These are phyloP conservation scores for Castanea mollissima DNA, from an alignment of 306 rosid genomes.

Conservation along the genomic window DNA sequence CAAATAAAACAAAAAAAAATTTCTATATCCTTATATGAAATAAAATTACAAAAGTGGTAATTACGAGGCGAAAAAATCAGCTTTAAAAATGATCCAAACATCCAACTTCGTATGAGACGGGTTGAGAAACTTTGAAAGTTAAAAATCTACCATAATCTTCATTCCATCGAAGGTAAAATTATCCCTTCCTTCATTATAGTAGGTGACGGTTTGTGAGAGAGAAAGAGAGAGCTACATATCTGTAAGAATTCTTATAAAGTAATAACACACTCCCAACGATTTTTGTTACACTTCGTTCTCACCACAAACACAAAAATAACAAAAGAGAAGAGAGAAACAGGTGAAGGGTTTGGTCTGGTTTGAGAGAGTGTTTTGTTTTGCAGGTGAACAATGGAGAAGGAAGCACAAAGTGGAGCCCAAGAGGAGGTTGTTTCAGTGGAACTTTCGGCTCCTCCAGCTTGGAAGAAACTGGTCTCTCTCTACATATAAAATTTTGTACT, in stretches of 20 bases:
- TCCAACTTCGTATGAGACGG: neutral
- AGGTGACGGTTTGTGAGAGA: conserved; percentile 13
- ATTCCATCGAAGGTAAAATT: conserved; percentile 8
- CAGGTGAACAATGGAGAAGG: conserved; percentile 30
- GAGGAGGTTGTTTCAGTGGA: conserved; percentile 69
- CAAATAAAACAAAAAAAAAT: no score
- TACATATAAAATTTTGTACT: neutral
- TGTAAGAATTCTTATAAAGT: neutral
- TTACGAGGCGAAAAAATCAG: neutral
- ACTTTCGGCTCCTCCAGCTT: conserved; percentile 86
- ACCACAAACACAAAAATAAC: neutral
- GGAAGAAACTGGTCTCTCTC: conserved; percentile 81
- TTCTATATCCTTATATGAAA: no score
- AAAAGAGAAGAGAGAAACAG: neutral
- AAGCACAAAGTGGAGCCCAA: conserved; percentile 30
- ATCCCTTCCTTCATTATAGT: neutral
- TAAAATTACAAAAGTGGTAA: neutral
- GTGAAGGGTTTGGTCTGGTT: neutral
- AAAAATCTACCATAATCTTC: neutral
- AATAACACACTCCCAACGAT: conserved; percentile 22
- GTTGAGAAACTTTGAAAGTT: neutral
- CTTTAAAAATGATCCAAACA: neutral
- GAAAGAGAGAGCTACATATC: neutral
- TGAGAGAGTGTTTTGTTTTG: neutral
- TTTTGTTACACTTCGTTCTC: neutral